Evolutionary conservation across 1,284 basidiomycete species (phyloP), one percentile per base, ranked within the genome.

Genomic region (Ceratobasidium sp.): DNA sequence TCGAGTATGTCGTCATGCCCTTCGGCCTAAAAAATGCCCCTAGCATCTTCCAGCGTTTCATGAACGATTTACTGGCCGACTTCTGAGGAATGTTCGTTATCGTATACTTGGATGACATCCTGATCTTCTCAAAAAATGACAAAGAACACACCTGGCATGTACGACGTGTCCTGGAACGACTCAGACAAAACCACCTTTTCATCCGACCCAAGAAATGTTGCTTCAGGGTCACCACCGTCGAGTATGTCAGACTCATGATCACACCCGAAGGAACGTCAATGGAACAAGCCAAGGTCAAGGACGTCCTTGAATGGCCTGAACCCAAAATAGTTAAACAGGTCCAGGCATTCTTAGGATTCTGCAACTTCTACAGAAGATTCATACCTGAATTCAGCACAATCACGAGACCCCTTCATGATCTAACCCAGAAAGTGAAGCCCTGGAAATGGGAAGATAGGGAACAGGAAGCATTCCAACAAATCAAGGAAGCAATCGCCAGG

Each of bases 241-340:
- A 61, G 23, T 67, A 30, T 44, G 21, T 40, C 12, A 12, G 38
- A 6, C 6, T 81, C 72, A 74, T 83, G 36, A 76, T 86, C 28
- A 59, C 63, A 0, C 14, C 75, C 0, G 72, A 79, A 1, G 77
- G 79, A 7, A 74, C 85, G 14, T 30, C 48, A 0, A 84, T 86
- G 83, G 79, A 83, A 66, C 76, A 77, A 0, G 74, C 66, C 1
- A 86, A 86, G 75, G 72, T 86, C 0, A 38, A 78, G 1, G 77
- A 78, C 0, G 79, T 85, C 54, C 25, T 53, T 0, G 70, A 78
- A 5, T 86, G 84, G 84, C 81, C 80, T 0, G 36, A 30, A 0
- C 84, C 83, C 0, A 74, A 51, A 0, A 76, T 70, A 3, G 74
- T 81, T 16, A 75, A 76, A 40, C 77, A 23, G 83, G 82, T 72